Base-by-base conservation (phyloP, 2,329 filamentous ascomycete species). In the Xylariaceae sp. region DNA sequence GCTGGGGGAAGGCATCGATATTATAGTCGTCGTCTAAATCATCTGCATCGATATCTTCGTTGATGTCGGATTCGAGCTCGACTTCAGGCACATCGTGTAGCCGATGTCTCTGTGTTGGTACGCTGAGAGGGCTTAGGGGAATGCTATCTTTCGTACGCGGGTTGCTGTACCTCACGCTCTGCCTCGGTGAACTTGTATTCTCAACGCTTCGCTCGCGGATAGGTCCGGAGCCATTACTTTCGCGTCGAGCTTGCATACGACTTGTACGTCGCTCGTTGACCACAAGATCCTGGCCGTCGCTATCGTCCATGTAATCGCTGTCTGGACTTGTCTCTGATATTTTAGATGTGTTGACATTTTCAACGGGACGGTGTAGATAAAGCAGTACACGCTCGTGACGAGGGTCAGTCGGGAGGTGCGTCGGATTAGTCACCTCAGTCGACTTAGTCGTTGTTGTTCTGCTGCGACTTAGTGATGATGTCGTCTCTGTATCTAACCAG, bases 311-410 rank as follows among this genome's bases (percentile, higher is more conserved):
- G 17, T 53, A 58, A 30, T 63, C 61, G 33, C 33, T 36, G 9
- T 5, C 68, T 10, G 60, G 56, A 42, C 61, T 63, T 33, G 59
- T 56, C 33, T 63, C 61, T 11, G 61, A 49, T 15, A 56, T 54
- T 41, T 65, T 59, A 46, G 62, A 59, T 32, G 58, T 51, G 11
- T 58, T 56, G 32, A 58, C 49, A 17, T 58, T 60, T 19, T 61
- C 53, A 11, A 59, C 48, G 1, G 60, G 66, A 11, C 60, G 57
- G 35, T 69, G 65, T 15, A 69, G 52, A 48, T 63, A 69, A n/a
- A 67, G 55, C 12, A 64, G 53, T 19, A 66, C 60, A 5, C 61
- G 63, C 40, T 67, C 65, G 35, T 62, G 58, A n/a, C 59, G 61
- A 15, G 60, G 50, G 44, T 18, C 15, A 18, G 39, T 15, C 18